Conservation (phyloP, 176 grass and related monocot species). For the Juncus inflexus region DNA sequence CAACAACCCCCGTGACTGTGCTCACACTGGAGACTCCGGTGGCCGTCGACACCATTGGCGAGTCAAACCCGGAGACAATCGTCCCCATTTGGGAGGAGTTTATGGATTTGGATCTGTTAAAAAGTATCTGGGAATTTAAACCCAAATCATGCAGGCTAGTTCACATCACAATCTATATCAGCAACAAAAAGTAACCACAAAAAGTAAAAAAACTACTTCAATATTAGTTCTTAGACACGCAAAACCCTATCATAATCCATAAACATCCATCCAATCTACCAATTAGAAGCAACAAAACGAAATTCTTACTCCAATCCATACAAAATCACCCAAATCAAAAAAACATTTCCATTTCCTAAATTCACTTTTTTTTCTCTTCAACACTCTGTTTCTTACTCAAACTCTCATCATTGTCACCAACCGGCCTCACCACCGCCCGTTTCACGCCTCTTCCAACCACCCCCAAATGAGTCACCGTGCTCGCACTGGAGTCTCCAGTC, state of each 20-base stretch:
- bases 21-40: constrained; percentile 43
- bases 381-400: constrained; percentile 28
- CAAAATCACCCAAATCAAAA: too few relatives aligned
- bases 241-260: too few relatives aligned
- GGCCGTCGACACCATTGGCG: constrained; percentile 52
- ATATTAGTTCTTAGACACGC: too few relatives aligned
- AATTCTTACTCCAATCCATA: too few relatives aligned
- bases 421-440: constrained; percentile 54
- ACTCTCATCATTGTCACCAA: constrained; percentile 24
- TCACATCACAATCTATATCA: too few relatives aligned
- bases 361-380: too few relatives aligned
- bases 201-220: too few relatives aligned
- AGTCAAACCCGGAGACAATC: constrained; percentile 51
- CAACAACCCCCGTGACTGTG: constrained; percentile 76
- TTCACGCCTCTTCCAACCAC: constrained; percentile 93
- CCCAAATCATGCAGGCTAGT: too few relatives aligned
- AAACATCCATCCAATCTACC: too few relatives aligned
- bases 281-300: too few relatives aligned
- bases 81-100: constrained; percentile 66
- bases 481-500: constrained; percentile 42
- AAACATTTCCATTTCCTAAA: too few relatives aligned
- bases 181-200: too few relatives aligned
- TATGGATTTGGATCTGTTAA: constrained; percentile 32
- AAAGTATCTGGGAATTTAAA: neutral
- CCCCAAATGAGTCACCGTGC: constrained; percentile 74